Percentiles rank a stretch among this genome's conserved stretches.
phyloP scores from a whole-genome alignment of 306 rosid species.

The Trichosanthes truncata region DNA sequence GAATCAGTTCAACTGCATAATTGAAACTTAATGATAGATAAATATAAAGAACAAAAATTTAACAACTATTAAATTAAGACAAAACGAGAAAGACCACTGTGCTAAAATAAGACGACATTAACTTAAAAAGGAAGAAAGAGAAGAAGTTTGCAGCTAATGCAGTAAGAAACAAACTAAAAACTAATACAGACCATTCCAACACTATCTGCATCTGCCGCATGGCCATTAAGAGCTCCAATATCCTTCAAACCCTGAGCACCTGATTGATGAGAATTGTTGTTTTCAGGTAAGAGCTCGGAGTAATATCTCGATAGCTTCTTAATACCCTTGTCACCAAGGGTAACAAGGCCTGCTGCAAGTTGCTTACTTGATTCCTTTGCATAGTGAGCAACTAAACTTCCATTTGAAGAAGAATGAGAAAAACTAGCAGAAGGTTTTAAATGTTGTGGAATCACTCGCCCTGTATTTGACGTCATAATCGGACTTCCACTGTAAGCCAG shows the following conservation, averaged over 20 bases:
- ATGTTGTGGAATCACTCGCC: constrained; percentile 70
- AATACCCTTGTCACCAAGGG: constrained; percentile 90
- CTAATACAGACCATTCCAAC: constrained; percentile 69
- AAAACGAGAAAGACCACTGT: background rate
- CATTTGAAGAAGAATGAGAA: constrained; percentile 69
- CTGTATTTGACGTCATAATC: constrained; percentile 35
- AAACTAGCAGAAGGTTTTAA: constrained; percentile 57
- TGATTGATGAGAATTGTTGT: constrained; percentile 39
- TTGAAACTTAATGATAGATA: background rate
- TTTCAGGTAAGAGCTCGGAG: constrained; percentile 68
- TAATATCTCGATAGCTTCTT: constrained; percentile 79
- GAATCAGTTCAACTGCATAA: background rate
- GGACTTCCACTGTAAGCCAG: constrained; percentile 90
- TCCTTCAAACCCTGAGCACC: constrained; percentile 42
- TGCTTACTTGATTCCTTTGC: constrained; percentile 97
- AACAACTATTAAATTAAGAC: background rate
- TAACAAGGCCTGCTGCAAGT: constrained; percentile 79
- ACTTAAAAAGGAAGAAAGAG: background rate
- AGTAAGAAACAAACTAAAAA: constrained; percentile 4
- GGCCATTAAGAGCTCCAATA: constrained; percentile 49
- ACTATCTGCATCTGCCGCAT: constrained; percentile 48
- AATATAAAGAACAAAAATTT: background rate
- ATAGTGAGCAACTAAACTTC: constrained; percentile 85
- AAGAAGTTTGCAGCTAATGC: background rate
- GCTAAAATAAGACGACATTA: background rate